A percentile compares a stretch with the other conserved stretches of the same genome.
These are phyloP conservation scores for Ilex aquifolium DNA, from an alignment of 257 asterid genomes.

Conservation along the genomic window DNA sequence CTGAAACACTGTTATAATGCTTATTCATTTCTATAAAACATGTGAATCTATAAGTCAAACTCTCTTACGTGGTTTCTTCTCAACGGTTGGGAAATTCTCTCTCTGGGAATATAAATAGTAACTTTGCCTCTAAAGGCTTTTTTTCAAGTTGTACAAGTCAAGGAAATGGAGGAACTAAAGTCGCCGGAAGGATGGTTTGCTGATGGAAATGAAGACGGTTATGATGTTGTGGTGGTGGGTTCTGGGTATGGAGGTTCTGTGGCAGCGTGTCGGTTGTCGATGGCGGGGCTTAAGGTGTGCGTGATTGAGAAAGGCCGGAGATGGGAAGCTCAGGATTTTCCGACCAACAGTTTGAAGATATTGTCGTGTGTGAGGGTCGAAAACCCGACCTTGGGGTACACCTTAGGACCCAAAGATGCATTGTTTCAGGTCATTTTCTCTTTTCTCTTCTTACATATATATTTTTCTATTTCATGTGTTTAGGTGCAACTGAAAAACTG, in stretches of 20 bases:
- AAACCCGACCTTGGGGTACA: constrained; percentile 14
- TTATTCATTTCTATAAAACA: no score
- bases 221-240: constrained; percentile 53
- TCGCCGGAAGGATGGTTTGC: constrained; percentile 6
- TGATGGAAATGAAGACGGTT: constrained; percentile 4
- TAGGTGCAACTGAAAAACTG: no score
- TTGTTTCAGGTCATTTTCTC: constrained; percentile 37
- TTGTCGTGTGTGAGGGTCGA: constrained; percentile 33
- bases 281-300: constrained; percentile 49
- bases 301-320: constrained; percentile 50
- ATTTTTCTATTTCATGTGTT: no score
- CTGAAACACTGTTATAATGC: no score
- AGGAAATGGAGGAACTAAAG: constrained; percentile 15
- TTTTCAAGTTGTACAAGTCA: background rate
- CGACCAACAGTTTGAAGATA: constrained; percentile 26
- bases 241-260: constrained; percentile 65
- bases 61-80: no score
- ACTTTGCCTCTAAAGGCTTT: background rate
- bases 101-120: no score
- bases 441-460: background rate
- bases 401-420: constrained; percentile 40
- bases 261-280: constrained; percentile 50
- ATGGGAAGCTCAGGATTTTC: constrained; percentile 50
- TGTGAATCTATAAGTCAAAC: no score
- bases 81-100: no score